A percentile compares a stretch with the other conserved stretches of the same genome.
phyloP scores from a whole-genome alignment of 2,329 filamentous ascomycete species.

The Xylariaceae sp. region DNA sequence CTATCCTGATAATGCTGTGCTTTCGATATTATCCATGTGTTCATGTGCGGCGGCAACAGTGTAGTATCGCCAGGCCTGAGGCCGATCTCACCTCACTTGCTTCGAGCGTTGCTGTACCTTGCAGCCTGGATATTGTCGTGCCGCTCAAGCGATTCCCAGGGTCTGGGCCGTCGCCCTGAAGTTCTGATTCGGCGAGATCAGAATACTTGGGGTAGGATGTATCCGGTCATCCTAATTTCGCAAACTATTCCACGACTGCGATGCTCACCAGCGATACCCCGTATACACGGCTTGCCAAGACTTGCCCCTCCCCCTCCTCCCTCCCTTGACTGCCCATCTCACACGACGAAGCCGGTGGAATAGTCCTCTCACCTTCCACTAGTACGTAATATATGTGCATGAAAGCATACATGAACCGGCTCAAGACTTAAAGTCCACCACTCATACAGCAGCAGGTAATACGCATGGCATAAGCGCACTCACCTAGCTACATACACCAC shows the following conservation, averaged over 20 bases:
- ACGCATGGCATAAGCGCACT: not conserved
- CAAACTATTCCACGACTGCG: conserved; percentile 8
- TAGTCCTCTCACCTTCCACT: not conserved
- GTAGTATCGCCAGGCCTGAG: not conserved
- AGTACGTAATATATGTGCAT: not conserved
- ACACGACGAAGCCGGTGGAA: not conserved
- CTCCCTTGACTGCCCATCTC: not conserved
- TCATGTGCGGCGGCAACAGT: not conserved
- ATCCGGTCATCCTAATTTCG: not conserved
- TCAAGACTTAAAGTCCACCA: not conserved
- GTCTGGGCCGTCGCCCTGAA: no score
- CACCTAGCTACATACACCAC: no score
- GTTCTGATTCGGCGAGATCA: no score
- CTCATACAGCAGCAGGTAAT: not conserved
- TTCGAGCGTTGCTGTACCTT: conserved; percentile 1
- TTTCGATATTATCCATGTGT: not conserved
- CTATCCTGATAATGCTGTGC: no score
- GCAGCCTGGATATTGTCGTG: conserved; percentile 1
- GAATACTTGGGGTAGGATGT: no score
- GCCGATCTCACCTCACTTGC: not conserved
- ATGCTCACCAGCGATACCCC: no score
- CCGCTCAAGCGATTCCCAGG: not conserved
- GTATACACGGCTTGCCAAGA: not conserved
- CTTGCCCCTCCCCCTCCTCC: conserved; percentile 1
- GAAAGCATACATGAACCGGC: not conserved